Conservation (phyloP, 2,329 filamentous ascomycete species). For the Colletotrichum theobromicola region DNA sequence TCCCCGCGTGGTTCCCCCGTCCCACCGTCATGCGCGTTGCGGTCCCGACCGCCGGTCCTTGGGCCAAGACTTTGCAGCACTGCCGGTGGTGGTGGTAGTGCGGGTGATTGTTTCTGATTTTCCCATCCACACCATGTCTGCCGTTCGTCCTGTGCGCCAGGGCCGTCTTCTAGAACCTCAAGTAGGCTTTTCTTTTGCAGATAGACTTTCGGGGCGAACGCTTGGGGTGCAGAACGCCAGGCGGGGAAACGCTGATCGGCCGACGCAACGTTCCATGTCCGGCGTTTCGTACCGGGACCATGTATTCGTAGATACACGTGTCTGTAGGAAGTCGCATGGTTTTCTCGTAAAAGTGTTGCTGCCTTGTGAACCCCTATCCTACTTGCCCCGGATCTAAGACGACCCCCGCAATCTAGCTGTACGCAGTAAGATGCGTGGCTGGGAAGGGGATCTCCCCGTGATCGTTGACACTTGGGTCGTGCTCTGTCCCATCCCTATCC, state of each 20-base stretch:
- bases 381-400: neutral
- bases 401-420: neutral
- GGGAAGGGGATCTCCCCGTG: neutral
- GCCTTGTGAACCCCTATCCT: neutral
- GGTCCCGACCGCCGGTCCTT: neutral
- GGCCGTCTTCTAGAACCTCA: neutral
- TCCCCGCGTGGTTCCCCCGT: conserved; percentile 13
- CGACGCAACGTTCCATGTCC: conserved; percentile 5
- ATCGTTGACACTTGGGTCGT: neutral
- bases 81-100: neutral
- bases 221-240: neutral
- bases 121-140: neutral
- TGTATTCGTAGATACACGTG: neutral
- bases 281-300: neutral
- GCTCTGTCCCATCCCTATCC: neutral
- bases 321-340: neutral
- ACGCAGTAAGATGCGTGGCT: neutral
- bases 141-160: neutral
- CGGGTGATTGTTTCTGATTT: neutral
- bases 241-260: neutral
- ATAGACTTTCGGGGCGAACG: neutral
- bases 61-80: neutral
- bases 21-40: neutral
- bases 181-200: neutral
- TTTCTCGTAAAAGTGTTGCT: neutral